These are phyloP conservation scores for Aureobasidium sp. DNA, from an alignment of 2,329 filamentous ascomycete genomes.

Conservation along the genomic window DNA sequence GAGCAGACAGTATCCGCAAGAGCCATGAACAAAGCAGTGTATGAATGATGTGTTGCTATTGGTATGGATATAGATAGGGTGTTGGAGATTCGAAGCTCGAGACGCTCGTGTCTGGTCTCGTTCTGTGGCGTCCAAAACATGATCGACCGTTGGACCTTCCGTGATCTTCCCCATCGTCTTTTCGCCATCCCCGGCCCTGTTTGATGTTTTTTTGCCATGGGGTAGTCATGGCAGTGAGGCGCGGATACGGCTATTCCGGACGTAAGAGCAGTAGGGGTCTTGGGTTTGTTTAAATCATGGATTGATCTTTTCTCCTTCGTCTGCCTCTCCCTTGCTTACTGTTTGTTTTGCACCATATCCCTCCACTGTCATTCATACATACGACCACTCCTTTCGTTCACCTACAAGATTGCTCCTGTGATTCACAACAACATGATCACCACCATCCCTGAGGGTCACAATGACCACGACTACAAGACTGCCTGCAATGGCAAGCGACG, in stretches of 20 bases:
- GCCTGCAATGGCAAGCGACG: slow-evolving; percentile 1
- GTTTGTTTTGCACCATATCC: neutral
- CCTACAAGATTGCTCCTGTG: neutral
- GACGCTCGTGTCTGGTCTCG: neutral
- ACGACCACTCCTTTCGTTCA: neutral
- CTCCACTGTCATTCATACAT: neutral
- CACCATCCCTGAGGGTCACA: neutral
- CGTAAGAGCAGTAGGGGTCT: neutral
- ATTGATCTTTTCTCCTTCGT: neutral
- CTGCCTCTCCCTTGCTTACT: neutral
- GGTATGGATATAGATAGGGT: too few species aligned
- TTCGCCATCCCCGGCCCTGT: neutral
- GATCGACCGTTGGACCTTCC: neutral
- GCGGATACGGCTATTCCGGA: neutral
- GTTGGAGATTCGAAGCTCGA: neutral
- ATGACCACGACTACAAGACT: slow-evolving; percentile 4
- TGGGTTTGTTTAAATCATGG: neutral
- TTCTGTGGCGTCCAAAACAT: neutral
- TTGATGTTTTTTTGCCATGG: neutral
- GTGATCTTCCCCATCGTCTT: neutral
- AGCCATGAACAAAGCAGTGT: too few species aligned
- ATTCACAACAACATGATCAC: neutral
- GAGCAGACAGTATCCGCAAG: too few species aligned
- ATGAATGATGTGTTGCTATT: too few species aligned
- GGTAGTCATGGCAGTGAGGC: neutral